Evolutionary conservation across 805 yeast species (phyloP), one percentile per base, ranked within the genome.

Genomic region (Candida odintsovae): DNA sequence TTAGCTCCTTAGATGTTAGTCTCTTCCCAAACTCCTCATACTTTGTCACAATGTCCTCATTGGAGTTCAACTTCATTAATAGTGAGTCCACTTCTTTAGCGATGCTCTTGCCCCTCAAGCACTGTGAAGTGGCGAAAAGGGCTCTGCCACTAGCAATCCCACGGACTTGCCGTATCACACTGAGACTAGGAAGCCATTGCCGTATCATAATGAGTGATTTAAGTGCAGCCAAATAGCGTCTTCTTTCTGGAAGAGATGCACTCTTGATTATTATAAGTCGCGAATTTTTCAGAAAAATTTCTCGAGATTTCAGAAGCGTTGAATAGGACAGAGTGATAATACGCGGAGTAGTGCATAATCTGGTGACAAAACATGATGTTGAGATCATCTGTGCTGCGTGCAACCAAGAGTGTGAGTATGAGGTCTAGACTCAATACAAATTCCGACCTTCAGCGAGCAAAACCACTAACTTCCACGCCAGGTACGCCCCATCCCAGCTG

Each of bases 351-450:
- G 36, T 16, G 36, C 18, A 18, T n/a, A 33, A 33, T 16, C 20
- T 16, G 18, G 20, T 33, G 18, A 18, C 12, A 12, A 33, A 33
- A 33, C 20, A 36, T 13, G 25, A 55, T 56, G 59, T 41, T 56
- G 43, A 55, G 57, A 51, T 37, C 53, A 1, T 46, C 60, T 9
- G 25, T 53, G 12, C 45, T 60, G 6, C 62, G 64, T 44, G 57
- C 66, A n/a, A 43, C 63, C 4, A 58, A 57, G 45, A 42, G 53
- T 31, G 69, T 65, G 55, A 44, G 70, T 62, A 6, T 28, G n/a
- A 3, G 12, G 6, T 13, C n/a, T 12, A 11, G 11, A 28, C 13
- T 4, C 31, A 13, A 15, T 28, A 7, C 31, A 25, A 9, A 13
- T 8, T 13, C n/a, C 31, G n/a, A 4, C 13, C 13, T 28, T 28